Conservation (phyloP, 2,329 filamentous ascomycete genomes). For the Fusarium sp. region DNA sequence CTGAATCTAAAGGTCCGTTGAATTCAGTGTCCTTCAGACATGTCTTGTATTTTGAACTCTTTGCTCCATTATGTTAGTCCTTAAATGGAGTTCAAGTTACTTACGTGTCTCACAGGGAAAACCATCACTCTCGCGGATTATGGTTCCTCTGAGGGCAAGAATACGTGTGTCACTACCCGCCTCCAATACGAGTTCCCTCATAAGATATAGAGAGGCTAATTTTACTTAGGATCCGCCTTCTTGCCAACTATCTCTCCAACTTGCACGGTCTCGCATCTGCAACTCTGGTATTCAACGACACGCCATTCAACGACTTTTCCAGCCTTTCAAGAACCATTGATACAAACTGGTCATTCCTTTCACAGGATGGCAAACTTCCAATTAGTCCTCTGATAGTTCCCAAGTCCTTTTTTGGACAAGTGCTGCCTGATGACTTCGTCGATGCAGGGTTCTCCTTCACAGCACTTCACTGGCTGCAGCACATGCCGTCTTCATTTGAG, state of each 20-base stretch:
- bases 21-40: neutral
- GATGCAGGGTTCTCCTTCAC: neutral
- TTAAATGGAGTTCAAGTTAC: fast-evolving
- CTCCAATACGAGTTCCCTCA: neutral
- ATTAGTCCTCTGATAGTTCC: neutral
- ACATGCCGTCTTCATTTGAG: neutral
- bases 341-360: neutral
- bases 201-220: fast-evolving
- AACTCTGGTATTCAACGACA: neutral
- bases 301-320: neutral
- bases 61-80: fast-evolving
- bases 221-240: neutral
- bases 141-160: neutral
- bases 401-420: neutral
- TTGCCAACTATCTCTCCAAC: neutral
- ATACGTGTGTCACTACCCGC: fast-evolving
- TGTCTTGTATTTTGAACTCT: fast-evolving
- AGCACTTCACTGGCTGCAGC: neutral
- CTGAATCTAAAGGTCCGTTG: fast-evolving
- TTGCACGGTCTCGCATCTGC: neutral
- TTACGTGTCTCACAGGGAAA: fast-evolving
- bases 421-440: neutral
- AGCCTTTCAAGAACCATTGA: neutral
- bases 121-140: neutral
- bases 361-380: neutral